Conservation (phyloP, 768 basidiomycete species). For the Coprinopsis marcescibilis region DNA sequence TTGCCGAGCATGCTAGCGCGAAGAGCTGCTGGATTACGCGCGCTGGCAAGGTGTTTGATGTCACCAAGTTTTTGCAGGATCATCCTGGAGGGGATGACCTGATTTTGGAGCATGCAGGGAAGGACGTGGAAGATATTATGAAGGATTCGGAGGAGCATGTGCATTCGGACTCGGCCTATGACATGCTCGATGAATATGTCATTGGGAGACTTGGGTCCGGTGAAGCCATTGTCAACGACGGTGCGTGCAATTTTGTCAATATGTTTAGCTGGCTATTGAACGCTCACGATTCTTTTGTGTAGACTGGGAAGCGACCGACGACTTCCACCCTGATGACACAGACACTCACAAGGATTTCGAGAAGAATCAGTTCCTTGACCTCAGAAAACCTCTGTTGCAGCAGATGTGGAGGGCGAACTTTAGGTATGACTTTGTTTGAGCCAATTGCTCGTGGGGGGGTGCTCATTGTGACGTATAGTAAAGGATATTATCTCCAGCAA, state of each 20-base stretch:
- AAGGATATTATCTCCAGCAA: slow-evolving; percentile 93
- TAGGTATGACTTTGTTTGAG: slow-evolving; percentile 38
- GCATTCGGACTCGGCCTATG: slow-evolving; percentile 88
- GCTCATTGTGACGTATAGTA: slow-evolving; percentile 38
- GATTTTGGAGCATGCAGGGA: slow-evolving; percentile 76
- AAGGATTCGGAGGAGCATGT: slow-evolving; percentile 74
- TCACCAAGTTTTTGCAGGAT: slow-evolving; percentile 77
- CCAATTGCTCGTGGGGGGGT: neutral
- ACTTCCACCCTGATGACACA: slow-evolving; percentile 90
- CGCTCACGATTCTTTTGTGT: neutral
- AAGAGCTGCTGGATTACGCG: slow-evolving; percentile 79
- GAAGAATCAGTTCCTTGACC: slow-evolving; percentile 88
- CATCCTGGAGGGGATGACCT: slow-evolving; percentile 96
- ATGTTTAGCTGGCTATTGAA: neutral
- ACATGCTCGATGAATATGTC: slow-evolving; percentile 83
- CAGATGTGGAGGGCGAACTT: slow-evolving; percentile 90
- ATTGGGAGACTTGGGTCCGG: slow-evolving; percentile 78
- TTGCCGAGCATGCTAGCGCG: slow-evolving; percentile 52
- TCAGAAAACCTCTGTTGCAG: slow-evolving; percentile 73
- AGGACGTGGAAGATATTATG: slow-evolving; percentile 80
- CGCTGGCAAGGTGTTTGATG: slow-evolving; percentile 83
- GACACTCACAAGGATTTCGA: slow-evolving; percentile 75
- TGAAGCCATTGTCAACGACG: slow-evolving; percentile 71
- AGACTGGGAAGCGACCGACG: slow-evolving; percentile 89
- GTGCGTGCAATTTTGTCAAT: slow-evolving; percentile 35